Evolutionary conservation across 306 rosid genomes (phyloP), one percentile per base, ranked within the genome.

Genomic region (Carpinus fangiana): DNA sequence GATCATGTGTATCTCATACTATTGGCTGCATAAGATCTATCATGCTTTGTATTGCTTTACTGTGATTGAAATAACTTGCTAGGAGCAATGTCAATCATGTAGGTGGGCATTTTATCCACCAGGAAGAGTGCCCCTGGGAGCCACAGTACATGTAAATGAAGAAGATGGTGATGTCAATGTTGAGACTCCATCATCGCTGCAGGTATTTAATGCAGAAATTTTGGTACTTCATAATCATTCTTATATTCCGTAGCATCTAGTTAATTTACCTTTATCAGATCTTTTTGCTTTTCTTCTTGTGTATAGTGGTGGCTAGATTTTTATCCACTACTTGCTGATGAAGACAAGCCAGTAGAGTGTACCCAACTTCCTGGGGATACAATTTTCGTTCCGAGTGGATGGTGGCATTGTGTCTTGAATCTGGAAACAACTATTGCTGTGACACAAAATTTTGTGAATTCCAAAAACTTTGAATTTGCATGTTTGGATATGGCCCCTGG

Each of bases 401-500:
- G 99, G 99, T 95, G 98, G 97, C 99, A 95, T 84, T 91, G 98
- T 88, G 96, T 95, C 83, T 79, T 95, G 79, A 95, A 95, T 83
- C 85, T 95, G 86, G 99, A 95, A 82, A 83, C 97, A 73, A 91
- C 97, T 75, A 85, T 95, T 72, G 99, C 99, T 71, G 91, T 95
- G 80, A 95, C 99, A 14, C 99, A 95, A 81, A 95, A 95, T 82
- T 95, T 87, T 85, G 99, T 82, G 73, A 95, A 93, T 88, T 77
- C 90, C 73, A 87, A 84, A 84, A 95, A 95, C 86, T 95, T 95
- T 1, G 97, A 95, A 83, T 95, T 87, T 89, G 96, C 90, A 55
- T 95, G 99, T 79, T 91, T 95, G 90, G 99, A 95, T 79, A 87
- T 95, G 99, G 96, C 99, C 67, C 99, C 98, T 87, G 99, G 99